phyloP scores from a whole-genome alignment of 2,329 filamentous ascomycete genomes.

The Colletotrichum musicola region DNA sequence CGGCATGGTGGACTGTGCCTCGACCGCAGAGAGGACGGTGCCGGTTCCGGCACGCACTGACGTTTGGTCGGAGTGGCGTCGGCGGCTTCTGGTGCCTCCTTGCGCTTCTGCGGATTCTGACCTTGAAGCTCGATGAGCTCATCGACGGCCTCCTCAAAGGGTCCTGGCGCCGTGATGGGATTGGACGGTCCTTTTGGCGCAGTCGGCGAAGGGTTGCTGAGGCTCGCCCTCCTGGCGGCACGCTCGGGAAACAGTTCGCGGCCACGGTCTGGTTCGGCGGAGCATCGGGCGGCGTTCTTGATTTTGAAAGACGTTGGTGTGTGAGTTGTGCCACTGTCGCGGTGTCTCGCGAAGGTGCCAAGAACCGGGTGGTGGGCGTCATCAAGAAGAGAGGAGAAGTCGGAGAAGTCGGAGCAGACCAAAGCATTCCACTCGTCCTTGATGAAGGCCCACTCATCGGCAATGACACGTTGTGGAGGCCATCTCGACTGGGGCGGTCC shows the following conservation, averaged over 20 bases:
- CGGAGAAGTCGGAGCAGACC: background rate
- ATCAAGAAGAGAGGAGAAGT: conserved; percentile 9
- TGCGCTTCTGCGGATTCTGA: conserved; percentile 17
- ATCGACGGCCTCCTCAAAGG: conserved; percentile 2
- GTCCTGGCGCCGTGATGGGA: background rate
- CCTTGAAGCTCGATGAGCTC: conserved; percentile 9
- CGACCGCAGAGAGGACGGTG: background rate
- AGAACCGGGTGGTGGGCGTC: background rate
- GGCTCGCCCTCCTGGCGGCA: background rate
- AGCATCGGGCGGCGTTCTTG: background rate
- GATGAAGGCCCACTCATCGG: conserved; percentile 11
- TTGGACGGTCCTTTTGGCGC: background rate
- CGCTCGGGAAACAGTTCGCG: too few relatives aligned
- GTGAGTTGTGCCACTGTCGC: background rate
- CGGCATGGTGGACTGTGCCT: background rate
- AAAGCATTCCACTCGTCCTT: background rate
- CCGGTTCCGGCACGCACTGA: background rate
- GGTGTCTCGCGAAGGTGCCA: background rate
- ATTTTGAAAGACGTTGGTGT: background rate
- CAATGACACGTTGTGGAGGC: background rate
- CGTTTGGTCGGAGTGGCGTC: conserved; percentile 5
- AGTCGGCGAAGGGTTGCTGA: background rate
- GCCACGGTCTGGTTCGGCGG: too few relatives aligned
- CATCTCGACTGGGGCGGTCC: background rate
- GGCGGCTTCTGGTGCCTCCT: background rate